Evolutionary conservation across 768 basidiomycete species (phyloP).

Genomic region (Russula ochroleuca): DNA sequence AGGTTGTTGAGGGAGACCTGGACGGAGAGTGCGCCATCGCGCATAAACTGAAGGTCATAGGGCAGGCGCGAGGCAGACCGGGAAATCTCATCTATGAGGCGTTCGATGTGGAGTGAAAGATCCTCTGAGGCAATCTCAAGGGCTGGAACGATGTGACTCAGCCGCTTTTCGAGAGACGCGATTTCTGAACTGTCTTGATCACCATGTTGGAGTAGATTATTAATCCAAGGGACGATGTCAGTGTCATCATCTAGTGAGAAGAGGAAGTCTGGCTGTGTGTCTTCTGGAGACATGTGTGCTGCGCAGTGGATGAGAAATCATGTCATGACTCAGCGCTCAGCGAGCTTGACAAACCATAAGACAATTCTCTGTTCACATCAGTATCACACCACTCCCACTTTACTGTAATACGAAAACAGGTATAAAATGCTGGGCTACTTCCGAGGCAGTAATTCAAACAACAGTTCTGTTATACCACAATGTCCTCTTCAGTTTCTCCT

Average conservation of each 20-base stretch:
- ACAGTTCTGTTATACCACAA: neutral
- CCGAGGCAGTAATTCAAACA: neutral
- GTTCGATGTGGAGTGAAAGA: slow-evolving; percentile 81
- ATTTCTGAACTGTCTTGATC: slow-evolving; percentile 22
- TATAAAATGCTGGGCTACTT: neutral
- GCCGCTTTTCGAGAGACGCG: slow-evolving; percentile 61
- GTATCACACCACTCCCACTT: neutral
- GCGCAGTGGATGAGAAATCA: neutral
- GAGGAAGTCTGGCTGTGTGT: slow-evolving; percentile 14
- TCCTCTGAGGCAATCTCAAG: slow-evolving; percentile 87
- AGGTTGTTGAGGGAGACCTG: slow-evolving; percentile 62
- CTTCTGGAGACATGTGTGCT: neutral
- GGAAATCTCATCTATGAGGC: slow-evolving; percentile 88
- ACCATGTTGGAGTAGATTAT: slow-evolving; percentile 29
- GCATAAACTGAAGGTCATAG: slow-evolving; percentile 97
- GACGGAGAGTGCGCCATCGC: slow-evolving; percentile 79
- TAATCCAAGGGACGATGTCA: slow-evolving; percentile 35
- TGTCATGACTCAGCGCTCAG: neutral
- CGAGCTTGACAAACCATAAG: no score
- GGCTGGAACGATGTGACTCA: slow-evolving; percentile 70
- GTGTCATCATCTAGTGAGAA: slow-evolving; percentile 30
- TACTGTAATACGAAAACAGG: neutral
- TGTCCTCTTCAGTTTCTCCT: slow-evolving; percentile 7
- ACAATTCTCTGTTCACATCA: no score
- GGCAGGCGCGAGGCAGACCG: slow-evolving; percentile 85